A percentile compares a stretch with the other conserved stretches of the same genome.
Conservation (phyloP, 192 early-diverging fungal genomes). For the Funneliformis mosseae region DNA sequence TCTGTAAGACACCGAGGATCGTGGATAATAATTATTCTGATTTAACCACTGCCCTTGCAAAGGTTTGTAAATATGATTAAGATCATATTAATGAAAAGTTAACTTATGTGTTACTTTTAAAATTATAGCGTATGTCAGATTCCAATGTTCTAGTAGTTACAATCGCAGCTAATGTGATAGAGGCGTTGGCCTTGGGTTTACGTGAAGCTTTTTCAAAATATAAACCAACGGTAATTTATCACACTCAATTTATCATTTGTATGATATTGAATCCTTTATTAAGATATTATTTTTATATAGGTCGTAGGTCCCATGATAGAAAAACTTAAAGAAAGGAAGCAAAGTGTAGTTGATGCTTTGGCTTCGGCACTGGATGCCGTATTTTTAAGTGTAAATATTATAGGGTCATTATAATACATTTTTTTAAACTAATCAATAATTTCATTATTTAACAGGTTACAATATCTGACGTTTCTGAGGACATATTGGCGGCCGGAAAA, state of each 20-base stretch:
- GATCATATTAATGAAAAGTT: neutral
- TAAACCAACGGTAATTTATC: constrained; percentile 57
- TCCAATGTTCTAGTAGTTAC: constrained; percentile 87
- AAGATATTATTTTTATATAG: constrained; percentile 32
- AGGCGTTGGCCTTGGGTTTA: constrained; percentile 77
- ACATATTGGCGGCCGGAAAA: constrained; percentile 61
- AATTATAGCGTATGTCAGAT: constrained; percentile 70
- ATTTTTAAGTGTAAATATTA: constrained; percentile 60
- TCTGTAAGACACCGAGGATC: constrained; percentile 74
- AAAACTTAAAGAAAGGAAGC: constrained; percentile 95
- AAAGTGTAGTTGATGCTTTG: constrained; percentile 83
- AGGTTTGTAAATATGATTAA: constrained; percentile 50
- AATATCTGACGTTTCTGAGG: constrained; percentile 77
- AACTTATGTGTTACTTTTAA: constrained; percentile 26
- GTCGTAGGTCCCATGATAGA: constrained; percentile 79
- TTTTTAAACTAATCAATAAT: neutral
- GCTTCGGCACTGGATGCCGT: constrained; percentile 82
- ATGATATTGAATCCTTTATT: neutral
- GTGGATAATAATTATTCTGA: constrained; percentile 79
- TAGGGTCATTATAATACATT: neutral
- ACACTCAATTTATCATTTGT: neutral
- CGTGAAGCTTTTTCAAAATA: constrained; percentile 82
- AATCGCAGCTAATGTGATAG: constrained; percentile 80
- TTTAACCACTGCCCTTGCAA: constrained; percentile 78
- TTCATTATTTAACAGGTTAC: constrained; percentile 30